phyloP scores from a whole-genome alignment of 108 stramenopile genomes.

The Cafeteria roenbergensis region DNA sequence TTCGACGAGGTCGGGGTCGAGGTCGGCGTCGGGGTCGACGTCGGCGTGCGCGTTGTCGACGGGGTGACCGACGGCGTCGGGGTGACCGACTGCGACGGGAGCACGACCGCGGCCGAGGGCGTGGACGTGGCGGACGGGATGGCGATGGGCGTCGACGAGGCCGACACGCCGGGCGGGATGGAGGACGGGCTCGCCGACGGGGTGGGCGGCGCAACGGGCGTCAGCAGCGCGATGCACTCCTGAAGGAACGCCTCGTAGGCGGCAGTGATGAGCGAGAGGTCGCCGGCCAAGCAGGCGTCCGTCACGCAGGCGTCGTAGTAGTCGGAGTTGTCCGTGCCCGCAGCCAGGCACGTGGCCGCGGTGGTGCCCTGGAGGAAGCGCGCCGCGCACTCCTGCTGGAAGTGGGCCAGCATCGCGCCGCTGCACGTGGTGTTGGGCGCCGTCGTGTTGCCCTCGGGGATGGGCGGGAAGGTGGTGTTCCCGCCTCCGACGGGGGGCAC shows the following conservation, averaged over 20 bases:
- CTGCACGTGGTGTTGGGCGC: too few species aligned
- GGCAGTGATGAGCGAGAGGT: background rate
- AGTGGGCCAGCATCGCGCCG: background rate
- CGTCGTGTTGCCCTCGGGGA: too few species aligned
- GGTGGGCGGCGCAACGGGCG: background rate
- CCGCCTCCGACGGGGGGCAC: too few species aligned
- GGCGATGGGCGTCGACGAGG: background rate
- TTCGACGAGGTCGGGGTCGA: background rate
- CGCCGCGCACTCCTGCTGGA: background rate
- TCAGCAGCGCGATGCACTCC: background rate
- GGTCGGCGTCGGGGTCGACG: background rate
- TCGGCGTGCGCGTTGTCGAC: background rate
- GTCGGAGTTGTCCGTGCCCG: background rate
- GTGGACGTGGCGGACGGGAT: too few species aligned
- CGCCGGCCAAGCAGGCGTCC: background rate
- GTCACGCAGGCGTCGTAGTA: background rate
- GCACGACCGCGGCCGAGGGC: too few species aligned
- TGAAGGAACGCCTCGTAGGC: background rate
- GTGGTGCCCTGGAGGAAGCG: background rate
- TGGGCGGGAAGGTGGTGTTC: too few species aligned
- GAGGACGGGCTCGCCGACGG: background rate
- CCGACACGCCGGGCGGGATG: background rate
- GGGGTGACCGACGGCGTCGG: background rate
- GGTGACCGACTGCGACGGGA: too few species aligned
- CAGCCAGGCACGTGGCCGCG: background rate